A percentile compares a stretch with the other conserved stretches of the same genome.
Evolutionary conservation across 257 asterid species (phyloP).

Genomic region (Plectranthus barbatus): DNA sequence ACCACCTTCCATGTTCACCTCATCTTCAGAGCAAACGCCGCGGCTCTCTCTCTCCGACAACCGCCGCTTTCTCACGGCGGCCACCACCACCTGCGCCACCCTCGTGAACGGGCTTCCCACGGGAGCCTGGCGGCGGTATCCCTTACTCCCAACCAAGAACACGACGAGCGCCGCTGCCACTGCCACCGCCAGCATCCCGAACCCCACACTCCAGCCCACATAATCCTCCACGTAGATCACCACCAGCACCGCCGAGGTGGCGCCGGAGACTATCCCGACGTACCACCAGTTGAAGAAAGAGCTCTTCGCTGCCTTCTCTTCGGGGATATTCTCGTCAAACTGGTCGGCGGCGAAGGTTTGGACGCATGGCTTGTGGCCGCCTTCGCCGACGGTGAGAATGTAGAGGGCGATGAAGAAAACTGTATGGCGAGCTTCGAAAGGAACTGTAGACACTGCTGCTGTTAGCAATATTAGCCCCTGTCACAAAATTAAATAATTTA

Average conservation of each 20-base stretch:
- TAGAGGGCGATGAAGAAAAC: constrained; percentile 59
- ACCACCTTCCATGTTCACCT: constrained; percentile 6
- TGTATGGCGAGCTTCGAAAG: constrained; percentile 17
- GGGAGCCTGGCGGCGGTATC: constrained; percentile 40
- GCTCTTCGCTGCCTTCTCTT: constrained; percentile 38
- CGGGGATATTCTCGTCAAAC: constrained; percentile 41
- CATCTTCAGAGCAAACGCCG: constrained; percentile 18
- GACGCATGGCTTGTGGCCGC: constrained; percentile 78
- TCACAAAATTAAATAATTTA: not conserved
- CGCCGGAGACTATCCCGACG: constrained; percentile 54
- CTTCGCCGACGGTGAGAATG: constrained; percentile 47
- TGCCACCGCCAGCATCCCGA: constrained; percentile 45
- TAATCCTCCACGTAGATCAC: constrained; percentile 58
- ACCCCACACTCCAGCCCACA: constrained; percentile 52
- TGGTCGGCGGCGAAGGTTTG: constrained; percentile 77
- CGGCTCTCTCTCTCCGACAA: constrained; percentile 19
- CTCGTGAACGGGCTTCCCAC: constrained; percentile 69
- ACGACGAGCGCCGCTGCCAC: constrained; percentile 38
- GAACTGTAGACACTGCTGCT: constrained; percentile 27
- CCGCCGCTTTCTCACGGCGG: constrained; percentile 45
- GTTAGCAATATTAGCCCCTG: constrained; percentile 49
- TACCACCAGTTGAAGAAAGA: constrained; percentile 90
- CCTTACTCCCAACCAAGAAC: constrained; percentile 36
- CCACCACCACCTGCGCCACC: constrained; percentile 60
- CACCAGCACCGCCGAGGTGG: constrained; percentile 45